phyloP scores from a whole-genome alignment of 306 rosid species.

The Dalbergia cultrata region DNA sequence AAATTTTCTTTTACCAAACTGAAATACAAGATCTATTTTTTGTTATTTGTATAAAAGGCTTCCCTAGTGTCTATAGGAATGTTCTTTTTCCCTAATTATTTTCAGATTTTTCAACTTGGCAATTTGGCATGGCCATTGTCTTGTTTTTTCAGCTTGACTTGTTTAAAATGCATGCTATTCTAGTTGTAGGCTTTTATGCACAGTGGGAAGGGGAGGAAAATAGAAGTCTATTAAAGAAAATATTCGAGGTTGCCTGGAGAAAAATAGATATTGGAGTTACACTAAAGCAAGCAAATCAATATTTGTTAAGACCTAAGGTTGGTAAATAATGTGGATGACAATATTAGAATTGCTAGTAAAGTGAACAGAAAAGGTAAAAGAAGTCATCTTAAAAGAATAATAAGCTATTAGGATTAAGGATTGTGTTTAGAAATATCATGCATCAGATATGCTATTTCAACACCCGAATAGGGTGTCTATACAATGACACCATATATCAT shows the following conservation, averaged over 20 bases:
- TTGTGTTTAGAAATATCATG: no score
- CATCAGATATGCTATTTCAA: no score
- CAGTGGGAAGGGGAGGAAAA: neutral
- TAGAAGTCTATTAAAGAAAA: neutral
- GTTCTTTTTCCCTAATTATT: neutral
- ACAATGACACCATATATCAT: no score
- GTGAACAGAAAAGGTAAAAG: neutral
- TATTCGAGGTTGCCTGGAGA: neutral
- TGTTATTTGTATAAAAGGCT: neutral
- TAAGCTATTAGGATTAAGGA: no score
- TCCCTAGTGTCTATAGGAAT: neutral
- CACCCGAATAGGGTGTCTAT: no score
- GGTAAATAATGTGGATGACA: neutral
- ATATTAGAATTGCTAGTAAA: neutral
- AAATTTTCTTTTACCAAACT: constrained; percentile 25
- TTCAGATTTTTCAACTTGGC: constrained; percentile 1
- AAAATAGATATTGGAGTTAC: neutral
- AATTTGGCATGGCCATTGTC: neutral
- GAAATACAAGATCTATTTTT: constrained; percentile 9
- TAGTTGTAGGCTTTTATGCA: neutral
- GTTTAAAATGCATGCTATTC: constrained; percentile 4
- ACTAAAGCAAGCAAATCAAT: neutral
- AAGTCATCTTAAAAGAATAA: no score
- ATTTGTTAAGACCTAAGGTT: neutral
- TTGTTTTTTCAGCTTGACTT: neutral